A percentile compares a stretch with the other conserved stretches of the same genome.
These are phyloP conservation scores for Phlegmacium glaucopus DNA, from an alignment of 768 basidiomycete species.

Conservation along the genomic window DNA sequence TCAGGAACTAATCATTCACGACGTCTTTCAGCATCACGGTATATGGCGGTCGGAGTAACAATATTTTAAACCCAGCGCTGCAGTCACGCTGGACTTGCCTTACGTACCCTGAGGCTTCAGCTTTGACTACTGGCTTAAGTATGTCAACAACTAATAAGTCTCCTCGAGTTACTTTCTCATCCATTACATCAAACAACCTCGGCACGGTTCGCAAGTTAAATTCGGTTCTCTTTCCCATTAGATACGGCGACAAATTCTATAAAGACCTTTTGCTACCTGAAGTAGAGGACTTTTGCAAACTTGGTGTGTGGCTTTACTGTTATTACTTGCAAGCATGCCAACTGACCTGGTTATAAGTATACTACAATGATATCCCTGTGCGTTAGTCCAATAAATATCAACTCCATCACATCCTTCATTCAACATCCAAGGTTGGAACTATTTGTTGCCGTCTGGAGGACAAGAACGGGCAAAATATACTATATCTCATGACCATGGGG, in stretches of 20 bases:
- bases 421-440: constrained; percentile 58
- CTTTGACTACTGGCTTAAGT: not conserved
- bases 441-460: constrained; percentile 83
- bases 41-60: constrained; percentile 1
- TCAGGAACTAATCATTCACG: too few species aligned
- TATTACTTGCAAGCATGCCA: not conserved
- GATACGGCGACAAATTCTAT: constrained; percentile 88
- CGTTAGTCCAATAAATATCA: constrained; percentile 16
- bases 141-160: constrained; percentile 15
- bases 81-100: not conserved
- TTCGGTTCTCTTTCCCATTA: constrained; percentile 84
- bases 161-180: constrained; percentile 63
- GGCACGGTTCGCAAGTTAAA: constrained; percentile 70
- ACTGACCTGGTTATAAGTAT: constrained; percentile 48
- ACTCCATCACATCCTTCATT: constrained; percentile 13
- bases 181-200: constrained; percentile 77
- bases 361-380: constrained; percentile 87
- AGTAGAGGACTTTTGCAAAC: constrained; percentile 83
- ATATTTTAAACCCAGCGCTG: not conserved
- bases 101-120: too few species aligned
- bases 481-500: constrained; percentile 93
- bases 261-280: constrained; percentile 72
- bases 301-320: constrained; percentile 54
- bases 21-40: too few species aligned
- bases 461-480: constrained; percentile 48